Base-by-base conservation (phyloP, 495 filamentous ascomycete genomes). In the Neurospora sp. region DNA sequence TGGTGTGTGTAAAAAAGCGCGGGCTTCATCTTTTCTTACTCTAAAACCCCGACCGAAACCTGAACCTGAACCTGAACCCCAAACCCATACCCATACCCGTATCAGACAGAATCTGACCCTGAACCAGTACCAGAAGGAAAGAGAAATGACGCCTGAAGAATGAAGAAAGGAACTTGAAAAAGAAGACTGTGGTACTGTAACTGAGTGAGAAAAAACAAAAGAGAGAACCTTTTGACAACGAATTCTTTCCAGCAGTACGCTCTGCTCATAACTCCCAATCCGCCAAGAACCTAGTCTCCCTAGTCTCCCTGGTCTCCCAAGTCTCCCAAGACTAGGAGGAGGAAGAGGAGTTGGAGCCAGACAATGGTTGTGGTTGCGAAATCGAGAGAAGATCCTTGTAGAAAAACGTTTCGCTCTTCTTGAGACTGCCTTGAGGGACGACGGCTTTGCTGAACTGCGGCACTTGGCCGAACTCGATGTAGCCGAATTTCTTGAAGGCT, bases 381-480 rank as follows among this genome's bases (percentile, higher is more conserved):
- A 70, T 8, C 3, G n/a, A 10, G 1, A 72, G 23, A n/a, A 82
- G 72, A 71, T 82, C 78, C 73, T 84, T 84, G 71, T 83, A 84
- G 72, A 83, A 84, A 66, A 84, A 82, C 0, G 81, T 81, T 54
- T 79, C 78, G 73, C 81, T 81, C 75, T 78, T 82, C 38, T 77
- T 76, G 11, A 62, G 54, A 3, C 66, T 74, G 66, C 76, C 78
- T 16, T 73, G 77, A 9, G 78, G 75, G 8, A 62, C 12, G 23
- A 75, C 72, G 10, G 75, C 76, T 2, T 75, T 77, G 41, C 77
- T 80, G 71, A 81, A 84, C 16, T 76, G 75, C 35, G 83, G 83
- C 16, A 83, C 77, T 70, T 78, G 79, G 69, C 82, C 81, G 23
- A 81, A 75, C 75, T 83, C 79, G 14, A 71, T 74, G 75, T 83